Base-by-base conservation (phyloP, 2,329 filamentous ascomycete species). In the Cryphonectria naterciae region DNA sequence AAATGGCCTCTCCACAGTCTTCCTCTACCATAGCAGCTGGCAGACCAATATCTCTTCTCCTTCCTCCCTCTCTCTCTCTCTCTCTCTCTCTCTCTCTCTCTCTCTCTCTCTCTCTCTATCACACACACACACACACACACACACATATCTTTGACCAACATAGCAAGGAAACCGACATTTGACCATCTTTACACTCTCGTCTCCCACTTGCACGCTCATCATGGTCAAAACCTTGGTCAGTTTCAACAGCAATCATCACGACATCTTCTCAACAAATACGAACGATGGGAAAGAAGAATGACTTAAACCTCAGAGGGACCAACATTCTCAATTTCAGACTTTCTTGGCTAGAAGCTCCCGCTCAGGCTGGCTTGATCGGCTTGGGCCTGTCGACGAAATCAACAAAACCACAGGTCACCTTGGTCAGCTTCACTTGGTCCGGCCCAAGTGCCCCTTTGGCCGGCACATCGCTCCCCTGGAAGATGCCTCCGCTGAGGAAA, bases 401-500 rank as follows among this genome's bases (percentile, higher is more conserved):
- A 3, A 64, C n/a, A 22, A 32, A 22, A 10, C 60, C 60, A n/a
- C 61, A 46, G 22, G n/a, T 15, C 61, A 64, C 32, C n/a, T 46
- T 64, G 37, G 39, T 46, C 61, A 46, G 22, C 61, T 1, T 19
- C 4, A 41, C 61, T 25, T 64, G 19, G 6, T 43, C 37, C 2
- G 61, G 15, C 22, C 61, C 61, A 19, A 13, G 13, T 2, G 61
- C 39, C 13, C 39, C 61, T 15, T 28, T 64, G 39, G 61, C 37
- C 61, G 37, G 37, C 39, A 46, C 37, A 25, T 64, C 61, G 25
- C n/a, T 64, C 17, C 61, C 61, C n/a, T 64, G 17, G n/a, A 64
- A 64, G 15, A 64, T 17, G 25, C 39, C 61, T n/a, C 61, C 37
- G n/a, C 61, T 28, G 54, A 86, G 75, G 71, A 86, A 80, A 72